Evolutionary conservation across 169 alveolate genomes (phyloP).

Genomic region (Plasmodium gaboni): DNA sequence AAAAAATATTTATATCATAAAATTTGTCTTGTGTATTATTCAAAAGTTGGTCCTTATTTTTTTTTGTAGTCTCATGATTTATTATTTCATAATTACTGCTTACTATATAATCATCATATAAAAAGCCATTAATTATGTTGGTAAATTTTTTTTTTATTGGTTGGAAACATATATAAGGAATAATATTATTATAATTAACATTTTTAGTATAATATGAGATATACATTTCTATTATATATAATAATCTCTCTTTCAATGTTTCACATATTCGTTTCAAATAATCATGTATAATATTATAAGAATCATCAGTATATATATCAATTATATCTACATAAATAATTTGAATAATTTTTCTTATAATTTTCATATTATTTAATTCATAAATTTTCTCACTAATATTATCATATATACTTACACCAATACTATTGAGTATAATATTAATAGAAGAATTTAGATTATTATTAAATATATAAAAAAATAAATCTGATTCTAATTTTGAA

Average conservation of each 20-base stretch:
- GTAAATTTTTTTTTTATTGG: constrained; percentile 59
- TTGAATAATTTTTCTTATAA: constrained; percentile 67
- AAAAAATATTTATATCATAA: not conserved
- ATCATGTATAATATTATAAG: constrained; percentile 45
- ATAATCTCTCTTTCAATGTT: constrained; percentile 45
- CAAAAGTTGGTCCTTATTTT: not conserved
- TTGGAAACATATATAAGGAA: constrained; percentile 69
- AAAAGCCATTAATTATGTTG: constrained; percentile 47
- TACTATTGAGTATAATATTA: constrained; percentile 37
- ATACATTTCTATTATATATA: constrained; percentile 57
- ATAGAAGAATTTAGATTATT: constrained; percentile 36
- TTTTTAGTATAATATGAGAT: constrained; percentile 75
- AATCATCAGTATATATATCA: constrained; percentile 57
- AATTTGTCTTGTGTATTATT: not conserved
- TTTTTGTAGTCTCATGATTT: not conserved
- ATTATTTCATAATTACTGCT: not conserved
- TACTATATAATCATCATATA: constrained; percentile 36
- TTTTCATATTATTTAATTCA: constrained; percentile 55
- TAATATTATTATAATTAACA: not conserved
- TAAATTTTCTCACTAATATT: constrained; percentile 31
- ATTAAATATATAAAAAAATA: constrained; percentile 37
- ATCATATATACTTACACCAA: constrained; percentile 56
- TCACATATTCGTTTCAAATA: constrained; percentile 44
- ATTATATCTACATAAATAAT: constrained; percentile 62
- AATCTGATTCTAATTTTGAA: constrained; percentile 61